A percentile compares a stretch with the other conserved stretches of the same genome.
phyloP scores from a whole-genome alignment of 2,329 filamentous ascomycete genomes.

The Nemania serpens region DNA sequence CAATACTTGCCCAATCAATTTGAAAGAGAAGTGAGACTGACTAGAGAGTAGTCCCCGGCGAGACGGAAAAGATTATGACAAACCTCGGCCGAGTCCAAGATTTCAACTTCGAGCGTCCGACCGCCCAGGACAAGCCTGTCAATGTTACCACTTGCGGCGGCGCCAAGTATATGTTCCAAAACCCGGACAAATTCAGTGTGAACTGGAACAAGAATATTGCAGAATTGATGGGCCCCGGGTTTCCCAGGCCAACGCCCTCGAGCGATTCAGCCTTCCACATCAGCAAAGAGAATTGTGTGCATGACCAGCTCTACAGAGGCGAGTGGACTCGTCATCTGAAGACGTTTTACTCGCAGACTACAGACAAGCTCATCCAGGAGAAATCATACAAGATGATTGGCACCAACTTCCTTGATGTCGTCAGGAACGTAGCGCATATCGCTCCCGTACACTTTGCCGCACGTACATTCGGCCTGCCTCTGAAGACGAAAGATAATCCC shows the following conservation, averaged over 20 bases:
- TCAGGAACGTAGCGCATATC: slow-evolving; percentile 72
- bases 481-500: slow-evolving; percentile 66
- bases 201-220: slow-evolving; percentile 67
- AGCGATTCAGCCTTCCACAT: slow-evolving; percentile 57
- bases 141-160: slow-evolving; percentile 65
- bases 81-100: slow-evolving; percentile 67
- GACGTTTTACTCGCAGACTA: slow-evolving; percentile 67
- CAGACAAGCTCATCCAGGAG: slow-evolving; percentile 62
- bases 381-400: slow-evolving; percentile 68
- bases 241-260: slow-evolving; percentile 44
- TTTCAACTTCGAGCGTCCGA: slow-evolving; percentile 72
- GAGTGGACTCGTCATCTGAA: slow-evolving; percentile 40
- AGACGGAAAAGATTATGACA: slow-evolving; percentile 73
- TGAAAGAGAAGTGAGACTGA: background rate
- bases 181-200: slow-evolving; percentile 65
- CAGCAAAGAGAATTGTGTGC: slow-evolving; percentile 57
- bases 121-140: slow-evolving; percentile 53
- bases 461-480: slow-evolving; percentile 65
- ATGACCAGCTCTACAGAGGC: slow-evolving; percentile 62
- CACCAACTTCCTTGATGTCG: slow-evolving; percentile 70
- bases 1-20: background rate
- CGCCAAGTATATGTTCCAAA: slow-evolving; percentile 65
- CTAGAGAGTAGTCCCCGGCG: slow-evolving; percentile 61
- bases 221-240: slow-evolving; percentile 62
- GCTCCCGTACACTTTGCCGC: slow-evolving; percentile 68